Percentiles rank a stretch among this genome's conserved stretches.
Conservation (phyloP, 257 asterid genomes). For the Cruciata laevipes region DNA sequence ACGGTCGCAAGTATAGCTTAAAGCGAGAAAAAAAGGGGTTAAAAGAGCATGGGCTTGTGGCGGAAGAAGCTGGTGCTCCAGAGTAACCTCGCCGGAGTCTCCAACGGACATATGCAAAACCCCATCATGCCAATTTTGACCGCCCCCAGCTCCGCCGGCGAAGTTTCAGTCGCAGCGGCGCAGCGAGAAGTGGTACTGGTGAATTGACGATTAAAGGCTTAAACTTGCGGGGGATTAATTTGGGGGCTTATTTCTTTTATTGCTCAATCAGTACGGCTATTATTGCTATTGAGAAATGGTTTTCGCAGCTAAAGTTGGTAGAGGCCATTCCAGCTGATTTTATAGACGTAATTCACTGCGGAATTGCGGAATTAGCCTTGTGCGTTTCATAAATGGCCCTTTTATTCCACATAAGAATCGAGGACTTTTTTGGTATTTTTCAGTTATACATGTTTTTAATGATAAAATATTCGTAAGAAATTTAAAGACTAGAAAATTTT, state of each 20-base stretch:
- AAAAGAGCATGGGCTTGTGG: slow-evolving; percentile 92
- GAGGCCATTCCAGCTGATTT: slow-evolving; percentile 23
- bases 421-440: slow-evolving; percentile 29
- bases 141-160: slow-evolving; percentile 47
- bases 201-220: background rate
- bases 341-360: background rate
- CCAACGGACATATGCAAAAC: slow-evolving; percentile 87
- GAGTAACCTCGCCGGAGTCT: slow-evolving; percentile 84
- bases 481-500: too few species aligned
- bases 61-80: slow-evolving; percentile 99
- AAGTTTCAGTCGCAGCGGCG: background rate
- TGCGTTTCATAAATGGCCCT: slow-evolving; percentile 9
- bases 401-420: background rate
- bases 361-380: slow-evolving; percentile 30
- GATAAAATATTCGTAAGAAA: too few species aligned
- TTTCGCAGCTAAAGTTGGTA: slow-evolving; percentile 43
- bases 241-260: slow-evolving; percentile 14
- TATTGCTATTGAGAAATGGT: slow-evolving; percentile 4
- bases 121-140: slow-evolving; percentile 72
- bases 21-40: slow-evolving; percentile 3
- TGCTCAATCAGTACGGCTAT: background rate
- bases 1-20: background rate
- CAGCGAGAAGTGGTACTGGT: background rate
- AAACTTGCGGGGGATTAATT: slow-evolving; percentile 11
- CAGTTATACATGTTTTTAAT: too few species aligned